These are phyloP conservation scores for Waltergamsia citrina DNA, from an alignment of 2,329 filamentous ascomycete species.

Conservation along the genomic window DNA sequence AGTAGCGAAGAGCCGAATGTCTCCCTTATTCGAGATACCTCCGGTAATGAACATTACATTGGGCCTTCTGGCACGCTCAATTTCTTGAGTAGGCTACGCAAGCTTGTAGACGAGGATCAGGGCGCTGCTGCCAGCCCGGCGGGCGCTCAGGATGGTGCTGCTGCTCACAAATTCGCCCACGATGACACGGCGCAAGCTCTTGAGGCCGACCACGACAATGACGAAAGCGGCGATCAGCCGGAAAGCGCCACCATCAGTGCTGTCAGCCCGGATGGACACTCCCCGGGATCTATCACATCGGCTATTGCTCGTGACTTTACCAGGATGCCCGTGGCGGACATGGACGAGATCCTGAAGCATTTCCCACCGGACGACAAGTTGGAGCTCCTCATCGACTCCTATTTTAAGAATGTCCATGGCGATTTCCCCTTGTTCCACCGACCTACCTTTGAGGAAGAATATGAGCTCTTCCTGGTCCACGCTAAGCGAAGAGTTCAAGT, in stretches of 20 bases:
- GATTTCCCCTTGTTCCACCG: slow-evolving; percentile 25
- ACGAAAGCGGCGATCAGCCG: slow-evolving; percentile 1
- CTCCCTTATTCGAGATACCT: slow-evolving; percentile 19
- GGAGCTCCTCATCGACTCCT: slow-evolving; percentile 20
- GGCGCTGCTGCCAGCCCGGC: not conserved
- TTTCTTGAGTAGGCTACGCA: slow-evolving; percentile 22
- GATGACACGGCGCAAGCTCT: slow-evolving; percentile 14
- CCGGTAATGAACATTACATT: slow-evolving; percentile 25
- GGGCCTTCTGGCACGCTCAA: slow-evolving; percentile 25
- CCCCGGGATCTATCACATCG: slow-evolving; percentile 15
- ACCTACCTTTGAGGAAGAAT: slow-evolving; percentile 22
- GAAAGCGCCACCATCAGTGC: not conserved
- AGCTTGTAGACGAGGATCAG: slow-evolving; percentile 13
- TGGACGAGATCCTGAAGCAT: slow-evolving; percentile 16
- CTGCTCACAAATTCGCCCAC: not conserved
- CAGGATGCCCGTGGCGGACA: slow-evolving; percentile 11
- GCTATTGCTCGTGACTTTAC: slow-evolving; percentile 17
- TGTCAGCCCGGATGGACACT: slow-evolving; percentile 6
- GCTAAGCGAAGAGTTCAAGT: slow-evolving; percentile 5
- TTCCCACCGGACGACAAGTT: slow-evolving; percentile 15
- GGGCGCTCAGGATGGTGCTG: slow-evolving; percentile 7
- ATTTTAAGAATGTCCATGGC: slow-evolving; percentile 23
- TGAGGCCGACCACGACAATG: slow-evolving; percentile 10
- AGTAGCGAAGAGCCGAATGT: slow-evolving; percentile 11
- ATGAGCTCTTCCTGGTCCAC: slow-evolving; percentile 16